Evolutionary conservation across 805 yeast genomes (phyloP).

Genomic region (Tetrapisispora pingtungensis): DNA sequence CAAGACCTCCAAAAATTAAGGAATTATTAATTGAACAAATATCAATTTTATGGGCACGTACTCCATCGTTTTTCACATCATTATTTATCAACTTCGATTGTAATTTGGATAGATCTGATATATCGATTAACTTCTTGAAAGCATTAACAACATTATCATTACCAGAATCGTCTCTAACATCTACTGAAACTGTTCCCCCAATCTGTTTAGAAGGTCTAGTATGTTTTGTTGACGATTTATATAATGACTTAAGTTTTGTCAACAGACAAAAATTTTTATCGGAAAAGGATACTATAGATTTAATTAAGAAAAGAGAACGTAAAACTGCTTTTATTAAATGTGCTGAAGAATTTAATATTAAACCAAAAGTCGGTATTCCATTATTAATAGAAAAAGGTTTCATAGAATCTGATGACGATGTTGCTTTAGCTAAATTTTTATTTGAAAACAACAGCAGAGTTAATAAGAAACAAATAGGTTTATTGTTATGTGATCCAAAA

Average conservation of each 20-base stretch:
- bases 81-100: slow-evolving; percentile 80
- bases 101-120: slow-evolving; percentile 72
- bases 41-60: slow-evolving; percentile 68
- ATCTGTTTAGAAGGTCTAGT: slow-evolving; percentile 80
- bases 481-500: slow-evolving; percentile 63
- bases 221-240: slow-evolving; percentile 52
- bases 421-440: slow-evolving; percentile 63
- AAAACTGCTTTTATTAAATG: slow-evolving; percentile 71
- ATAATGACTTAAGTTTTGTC: slow-evolving; percentile 31
- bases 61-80: slow-evolving; percentile 62
- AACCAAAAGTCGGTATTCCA: slow-evolving; percentile 64
- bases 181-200: slow-evolving; percentile 84
- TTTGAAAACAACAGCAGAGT: slow-evolving; percentile 67
- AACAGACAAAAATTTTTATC: slow-evolving; percentile 17
- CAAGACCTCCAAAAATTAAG: slow-evolving; percentile 38
- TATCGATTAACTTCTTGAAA: slow-evolving; percentile 57
- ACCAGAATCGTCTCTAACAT: slow-evolving; percentile 69
- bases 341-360: slow-evolving; percentile 61
- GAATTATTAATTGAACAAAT: slow-evolving; percentile 77
- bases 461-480: slow-evolving; percentile 80
- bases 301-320: slow-evolving; percentile 27
- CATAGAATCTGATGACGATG: slow-evolving; percentile 39
- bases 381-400: slow-evolving; percentile 55
- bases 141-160: slow-evolving; percentile 66
- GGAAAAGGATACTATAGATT: slow-evolving; percentile 9